Evolutionary conservation across 306 rosid species (phyloP).

Genomic region (Abrus precatorius): DNA sequence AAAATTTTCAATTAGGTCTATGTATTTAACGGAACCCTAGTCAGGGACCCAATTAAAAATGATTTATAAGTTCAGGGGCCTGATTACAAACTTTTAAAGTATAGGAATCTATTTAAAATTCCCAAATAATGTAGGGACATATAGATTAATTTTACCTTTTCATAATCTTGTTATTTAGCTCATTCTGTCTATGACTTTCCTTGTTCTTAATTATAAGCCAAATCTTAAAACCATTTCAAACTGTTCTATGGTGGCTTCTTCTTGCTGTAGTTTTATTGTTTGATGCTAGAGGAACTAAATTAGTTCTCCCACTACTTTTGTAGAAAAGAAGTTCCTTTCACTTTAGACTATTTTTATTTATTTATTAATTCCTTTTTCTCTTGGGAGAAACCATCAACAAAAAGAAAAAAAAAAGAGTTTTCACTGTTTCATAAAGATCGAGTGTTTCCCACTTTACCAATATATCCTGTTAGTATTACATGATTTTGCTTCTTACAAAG

Average conservation of each 20-base stretch:
- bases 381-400: constrained; percentile 1
- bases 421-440: background rate
- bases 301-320: background rate
- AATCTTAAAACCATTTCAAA: background rate
- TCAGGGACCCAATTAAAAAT: too few relatives aligned
- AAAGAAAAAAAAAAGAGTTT: background rate
- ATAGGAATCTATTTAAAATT: too few relatives aligned
- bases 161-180: constrained; percentile 1
- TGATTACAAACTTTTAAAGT: too few relatives aligned
- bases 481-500: background rate
- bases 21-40: too few relatives aligned
- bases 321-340: background rate
- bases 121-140: too few relatives aligned
- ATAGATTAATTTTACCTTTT: too few relatives aligned
- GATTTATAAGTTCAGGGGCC: too few relatives aligned
- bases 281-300: constrained; percentile 1
- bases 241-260: constrained; percentile 30
- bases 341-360: background rate
- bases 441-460: background rate
- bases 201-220: background rate
- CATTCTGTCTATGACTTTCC: constrained; percentile 5
- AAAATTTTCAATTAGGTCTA: too few relatives aligned
- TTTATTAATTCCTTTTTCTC: constrained; percentile 16
- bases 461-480: background rate
- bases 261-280: background rate